Conservation (phyloP, 345 rosid genomes). For the Microcos paniculata region DNA sequence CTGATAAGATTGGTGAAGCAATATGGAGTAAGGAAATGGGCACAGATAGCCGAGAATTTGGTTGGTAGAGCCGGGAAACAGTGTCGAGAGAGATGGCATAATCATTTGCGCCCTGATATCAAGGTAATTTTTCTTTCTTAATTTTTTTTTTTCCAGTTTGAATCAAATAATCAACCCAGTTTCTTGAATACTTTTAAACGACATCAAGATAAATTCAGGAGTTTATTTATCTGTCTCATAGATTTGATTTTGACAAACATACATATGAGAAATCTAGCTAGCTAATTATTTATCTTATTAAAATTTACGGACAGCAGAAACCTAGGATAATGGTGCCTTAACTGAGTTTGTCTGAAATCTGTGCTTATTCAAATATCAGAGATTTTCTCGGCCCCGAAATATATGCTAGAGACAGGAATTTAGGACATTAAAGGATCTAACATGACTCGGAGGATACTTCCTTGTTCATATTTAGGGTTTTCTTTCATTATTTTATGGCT, state of each 20-base stretch:
- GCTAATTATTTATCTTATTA: no score
- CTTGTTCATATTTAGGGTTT: background rate
- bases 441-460: background rate
- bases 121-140: constrained; percentile 49
- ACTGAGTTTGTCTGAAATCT: background rate
- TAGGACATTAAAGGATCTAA: background rate
- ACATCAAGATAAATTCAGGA: background rate
- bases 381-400: background rate
- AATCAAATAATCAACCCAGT: background rate
- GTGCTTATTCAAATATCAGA: background rate
- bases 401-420: background rate
- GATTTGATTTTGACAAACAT: background rate
- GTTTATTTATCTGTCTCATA: background rate
- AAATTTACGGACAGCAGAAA: background rate
- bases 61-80: constrained; percentile 93
- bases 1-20: constrained; percentile 74
- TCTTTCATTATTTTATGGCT: background rate
- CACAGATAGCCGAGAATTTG: constrained; percentile 71
- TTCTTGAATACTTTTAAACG: background rate
- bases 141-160: background rate
- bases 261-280: background rate
- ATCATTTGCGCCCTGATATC: constrained; percentile 90
- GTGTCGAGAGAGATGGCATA: constrained; percentile 99
- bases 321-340: background rate
- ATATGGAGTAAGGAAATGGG: constrained; percentile 89